Conservation (phyloP, 441 rosid species). For the Heliophila coronopifolia region DNA sequence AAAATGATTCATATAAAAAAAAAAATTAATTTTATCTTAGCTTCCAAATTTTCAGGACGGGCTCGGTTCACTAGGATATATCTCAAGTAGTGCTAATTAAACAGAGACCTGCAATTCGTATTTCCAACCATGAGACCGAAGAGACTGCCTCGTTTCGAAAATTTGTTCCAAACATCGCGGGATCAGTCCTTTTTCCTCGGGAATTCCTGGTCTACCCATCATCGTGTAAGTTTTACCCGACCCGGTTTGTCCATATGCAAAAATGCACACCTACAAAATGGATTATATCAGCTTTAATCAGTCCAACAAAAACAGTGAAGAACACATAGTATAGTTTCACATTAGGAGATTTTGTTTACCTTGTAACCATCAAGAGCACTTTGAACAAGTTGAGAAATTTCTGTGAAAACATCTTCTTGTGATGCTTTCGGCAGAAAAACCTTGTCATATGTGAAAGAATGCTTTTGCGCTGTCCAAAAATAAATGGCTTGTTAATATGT, state of each 20-base stretch:
- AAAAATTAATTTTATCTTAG: no score
- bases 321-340: not conserved
- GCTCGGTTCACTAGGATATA: no score
- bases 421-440: conserved; percentile 80
- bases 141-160: conserved; percentile 70
- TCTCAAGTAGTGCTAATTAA: no score
- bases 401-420: conserved; percentile 80
- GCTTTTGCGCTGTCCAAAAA: no score
- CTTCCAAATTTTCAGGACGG: no score
- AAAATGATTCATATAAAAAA: no score
- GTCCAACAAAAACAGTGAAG: not conserved
- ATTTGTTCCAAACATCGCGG: conserved; percentile 91
- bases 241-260: conserved; percentile 98
- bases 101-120: conserved; percentile 77
- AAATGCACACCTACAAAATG: conserved; percentile 70
- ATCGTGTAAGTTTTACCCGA: conserved; percentile 97
- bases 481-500: no score
- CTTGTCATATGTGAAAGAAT: conserved; percentile 87
- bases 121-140: conserved; percentile 83
- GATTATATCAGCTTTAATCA: not conserved
- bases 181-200: conserved; percentile 72
- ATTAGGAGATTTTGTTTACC: no score
- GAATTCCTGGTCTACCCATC: conserved; percentile 83
- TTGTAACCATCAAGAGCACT: conserved; percentile 97
- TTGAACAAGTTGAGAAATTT: conserved; percentile 87